Evolutionary conservation across 1,284 basidiomycete genomes (phyloP).

Genomic region (Leucoagaricus sp.): DNA sequence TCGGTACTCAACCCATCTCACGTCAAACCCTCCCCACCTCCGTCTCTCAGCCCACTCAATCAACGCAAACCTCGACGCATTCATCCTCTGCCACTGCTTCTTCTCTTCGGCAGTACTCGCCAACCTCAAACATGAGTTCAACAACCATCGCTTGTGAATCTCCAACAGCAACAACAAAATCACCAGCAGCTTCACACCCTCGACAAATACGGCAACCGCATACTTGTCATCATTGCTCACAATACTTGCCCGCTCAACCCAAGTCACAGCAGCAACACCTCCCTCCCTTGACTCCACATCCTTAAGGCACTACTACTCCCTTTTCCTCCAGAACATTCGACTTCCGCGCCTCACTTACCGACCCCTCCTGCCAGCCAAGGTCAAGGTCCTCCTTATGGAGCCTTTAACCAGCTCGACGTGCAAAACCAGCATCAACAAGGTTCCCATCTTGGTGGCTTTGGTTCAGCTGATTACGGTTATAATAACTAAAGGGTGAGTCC

Average conservation of each 20-base stretch:
- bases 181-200: slow-evolving; percentile 33
- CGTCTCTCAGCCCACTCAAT: no score
- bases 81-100: no score
- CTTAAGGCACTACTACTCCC: slow-evolving; percentile 38
- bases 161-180: slow-evolving; percentile 14
- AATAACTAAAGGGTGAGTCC: slow-evolving; percentile 62
- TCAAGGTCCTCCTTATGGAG: slow-evolving; percentile 65
- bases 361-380: slow-evolving; percentile 69
- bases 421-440: slow-evolving; percentile 46
- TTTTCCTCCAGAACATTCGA: slow-evolving; percentile 63
- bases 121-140: no score
- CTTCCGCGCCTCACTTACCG: slow-evolving; percentile 64
- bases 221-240: slow-evolving; percentile 57
- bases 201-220: slow-evolving; percentile 46
- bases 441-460: slow-evolving; percentile 61
- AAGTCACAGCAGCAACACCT: slow-evolving; percentile 49
- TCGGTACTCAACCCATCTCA: no score
- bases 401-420: slow-evolving; percentile 62
- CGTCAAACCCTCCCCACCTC: no score
- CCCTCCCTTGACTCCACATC: slow-evolving; percentile 42
- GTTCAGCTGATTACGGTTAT: slow-evolving; percentile 65
- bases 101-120: no score
- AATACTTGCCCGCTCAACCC: slow-evolving; percentile 64
- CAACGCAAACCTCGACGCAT: no score
- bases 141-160: no score